phyloP scores from a whole-genome alignment of 2,329 filamentous ascomycete genomes.

The Fusarium stilboides region DNA sequence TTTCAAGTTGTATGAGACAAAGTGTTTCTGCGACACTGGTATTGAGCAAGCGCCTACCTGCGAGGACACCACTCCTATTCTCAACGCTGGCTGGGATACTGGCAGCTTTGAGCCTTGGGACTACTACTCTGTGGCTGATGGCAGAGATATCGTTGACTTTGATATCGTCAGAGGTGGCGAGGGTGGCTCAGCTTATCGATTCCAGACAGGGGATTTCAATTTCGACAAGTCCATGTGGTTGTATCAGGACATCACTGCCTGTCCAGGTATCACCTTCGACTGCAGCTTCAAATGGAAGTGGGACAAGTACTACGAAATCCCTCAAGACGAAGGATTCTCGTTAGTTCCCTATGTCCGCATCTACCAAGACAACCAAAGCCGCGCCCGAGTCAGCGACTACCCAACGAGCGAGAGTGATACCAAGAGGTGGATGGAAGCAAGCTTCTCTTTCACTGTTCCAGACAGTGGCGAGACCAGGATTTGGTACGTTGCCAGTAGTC shows the following conservation, averaged over 20 bases:
- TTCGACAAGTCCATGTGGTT: conserved; percentile 11
- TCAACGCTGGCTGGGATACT: not conserved
- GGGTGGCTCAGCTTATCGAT: not conserved
- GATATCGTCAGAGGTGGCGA: not conserved
- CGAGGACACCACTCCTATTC: not conserved
- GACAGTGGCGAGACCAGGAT: not conserved
- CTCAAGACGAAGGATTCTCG: fast-evolving
- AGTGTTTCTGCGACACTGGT: conserved; percentile 16
- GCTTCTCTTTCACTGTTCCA: not conserved
- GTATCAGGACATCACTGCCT: conserved; percentile 8
- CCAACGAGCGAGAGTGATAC: not conserved
- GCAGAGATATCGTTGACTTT: not conserved
- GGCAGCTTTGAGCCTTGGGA: not conserved
- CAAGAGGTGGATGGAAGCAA: not conserved
- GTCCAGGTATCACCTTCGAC: not conserved
- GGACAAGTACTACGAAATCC: conserved; percentile 8
- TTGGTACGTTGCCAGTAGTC: conserved; percentile 25
- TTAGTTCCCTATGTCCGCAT: conserved; percentile 19
- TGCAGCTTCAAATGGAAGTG: conserved; percentile 13
- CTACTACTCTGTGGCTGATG: not conserved
- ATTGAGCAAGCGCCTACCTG: conserved; percentile 8
- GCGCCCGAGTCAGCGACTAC: not conserved
- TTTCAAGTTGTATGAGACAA: not conserved
- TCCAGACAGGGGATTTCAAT: conserved; percentile 18
- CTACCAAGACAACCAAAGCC: conserved; percentile 3